Conservation (phyloP, 345 rosid genomes). For the Arabis alpina region DNA sequence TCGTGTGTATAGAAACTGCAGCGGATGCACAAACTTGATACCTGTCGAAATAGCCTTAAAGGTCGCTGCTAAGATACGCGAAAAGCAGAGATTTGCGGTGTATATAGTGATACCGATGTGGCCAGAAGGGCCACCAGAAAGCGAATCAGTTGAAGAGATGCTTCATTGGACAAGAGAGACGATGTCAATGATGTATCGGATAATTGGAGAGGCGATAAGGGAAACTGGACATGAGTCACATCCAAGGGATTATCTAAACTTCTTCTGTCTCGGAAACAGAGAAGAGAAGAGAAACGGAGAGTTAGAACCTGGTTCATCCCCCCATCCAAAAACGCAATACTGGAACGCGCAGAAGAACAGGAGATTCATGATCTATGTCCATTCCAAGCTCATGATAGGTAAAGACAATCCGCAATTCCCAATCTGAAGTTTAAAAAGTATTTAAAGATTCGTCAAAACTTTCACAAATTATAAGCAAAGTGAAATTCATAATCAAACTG, state of each 20-base stretch:
- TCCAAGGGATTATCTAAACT: conserved; percentile 80
- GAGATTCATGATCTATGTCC: conserved; percentile 93
- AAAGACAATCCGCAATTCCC: background rate
- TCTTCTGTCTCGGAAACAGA: conserved; percentile 92
- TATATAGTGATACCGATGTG: conserved; percentile 94
- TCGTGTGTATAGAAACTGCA: conserved; percentile 10
- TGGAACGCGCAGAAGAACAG: conserved; percentile 82
- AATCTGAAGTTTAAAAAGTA: conserved; percentile 12
- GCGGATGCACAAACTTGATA: conserved; percentile 80
- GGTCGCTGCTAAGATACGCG: conserved; percentile 61
- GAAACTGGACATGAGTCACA: conserved; percentile 55
- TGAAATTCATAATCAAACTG: background rate
- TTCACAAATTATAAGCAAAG: background rate
- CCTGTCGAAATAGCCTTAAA: conserved; percentile 85
- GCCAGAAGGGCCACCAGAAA: conserved; percentile 89
- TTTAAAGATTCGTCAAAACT: background rate
- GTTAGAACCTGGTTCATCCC: conserved; percentile 58
- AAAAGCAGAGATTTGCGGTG: conserved; percentile 69
- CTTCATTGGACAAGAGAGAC: conserved; percentile 93
- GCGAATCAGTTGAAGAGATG: conserved; percentile 83
- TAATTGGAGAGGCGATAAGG: conserved; percentile 69
- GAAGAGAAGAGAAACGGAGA: conserved; percentile 64
- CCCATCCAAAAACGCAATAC: conserved; percentile 61
- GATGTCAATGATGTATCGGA: conserved; percentile 76
- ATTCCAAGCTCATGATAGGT: conserved; percentile 98